These are phyloP conservation scores for Calendula officinalis DNA, from an alignment of 129 eudicot species.

Conservation along the genomic window DNA sequence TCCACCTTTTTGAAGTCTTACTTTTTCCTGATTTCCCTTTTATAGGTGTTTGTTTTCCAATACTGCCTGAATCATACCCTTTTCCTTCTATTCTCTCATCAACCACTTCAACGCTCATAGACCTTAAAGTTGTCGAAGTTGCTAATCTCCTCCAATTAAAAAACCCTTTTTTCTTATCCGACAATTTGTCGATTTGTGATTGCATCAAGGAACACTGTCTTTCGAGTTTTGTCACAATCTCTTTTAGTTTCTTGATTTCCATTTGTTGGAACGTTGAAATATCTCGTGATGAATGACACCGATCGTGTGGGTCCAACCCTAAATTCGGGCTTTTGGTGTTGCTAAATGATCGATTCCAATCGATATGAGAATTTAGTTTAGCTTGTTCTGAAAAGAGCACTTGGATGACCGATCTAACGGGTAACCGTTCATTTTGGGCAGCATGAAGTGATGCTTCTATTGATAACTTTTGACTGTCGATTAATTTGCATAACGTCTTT, in stretches of 20 bases:
- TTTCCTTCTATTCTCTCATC: slow-evolving; percentile 37
- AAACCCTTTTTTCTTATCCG: slow-evolving; percentile 57
- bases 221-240: slow-evolving; percentile 64
- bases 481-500: slow-evolving; percentile 56
- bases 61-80: slow-evolving; percentile 30
- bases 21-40: slow-evolving; percentile 38
- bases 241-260: slow-evolving; percentile 68
- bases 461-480: slow-evolving; percentile 72
- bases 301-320: slow-evolving; percentile 33
- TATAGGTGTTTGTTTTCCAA: slow-evolving; percentile 54
- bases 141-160: slow-evolving; percentile 65
- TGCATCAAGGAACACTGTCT: slow-evolving; percentile 63
- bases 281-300: slow-evolving; percentile 62
- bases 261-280: slow-evolving; percentile 41
- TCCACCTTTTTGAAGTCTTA: slow-evolving; percentile 24
- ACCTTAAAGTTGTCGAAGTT: slow-evolving; percentile 21
- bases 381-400: slow-evolving; percentile 75
- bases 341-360: slow-evolving; percentile 56
- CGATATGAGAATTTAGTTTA: slow-evolving; percentile 50
- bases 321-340: slow-evolving; percentile 41
- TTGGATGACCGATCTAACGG: slow-evolving; percentile 80
- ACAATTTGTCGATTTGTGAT: slow-evolving; percentile 55
- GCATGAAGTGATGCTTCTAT: slow-evolving; percentile 82
- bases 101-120: slow-evolving; percentile 30
- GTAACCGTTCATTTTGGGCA: slow-evolving; percentile 85